A percentile compares a stretch with the other conserved stretches of the same genome.
Evolutionary conservation across 2,329 filamentous ascomycete species (phyloP).

Genomic region (Monosporascus ibericus): DNA sequence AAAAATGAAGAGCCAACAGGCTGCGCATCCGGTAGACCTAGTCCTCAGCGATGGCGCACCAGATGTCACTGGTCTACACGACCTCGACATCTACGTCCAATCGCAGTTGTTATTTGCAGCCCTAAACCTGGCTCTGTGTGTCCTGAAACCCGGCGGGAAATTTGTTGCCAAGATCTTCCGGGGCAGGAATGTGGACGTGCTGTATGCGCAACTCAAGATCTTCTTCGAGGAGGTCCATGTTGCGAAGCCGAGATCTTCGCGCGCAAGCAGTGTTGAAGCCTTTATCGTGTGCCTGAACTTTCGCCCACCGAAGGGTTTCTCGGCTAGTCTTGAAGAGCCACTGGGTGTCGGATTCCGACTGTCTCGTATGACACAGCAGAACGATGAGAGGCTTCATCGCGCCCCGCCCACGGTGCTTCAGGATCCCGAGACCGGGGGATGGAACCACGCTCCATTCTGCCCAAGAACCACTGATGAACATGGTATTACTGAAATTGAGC

Average conservation of each 20-base stretch:
- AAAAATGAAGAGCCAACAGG: slow-evolving; percentile 39
- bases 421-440: slow-evolving; percentile 37
- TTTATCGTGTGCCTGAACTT: slow-evolving; percentile 96
- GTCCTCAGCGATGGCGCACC: slow-evolving; percentile 94
- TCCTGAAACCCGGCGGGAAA: slow-evolving; percentile 85
- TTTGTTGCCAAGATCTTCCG: slow-evolving; percentile 99
- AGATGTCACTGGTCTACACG: slow-evolving; percentile 93
- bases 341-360: slow-evolving; percentile 58
- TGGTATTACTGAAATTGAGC: slow-evolving; percentile 40
- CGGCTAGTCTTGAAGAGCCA: slow-evolving; percentile 68
- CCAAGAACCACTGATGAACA: slow-evolving; percentile 18
- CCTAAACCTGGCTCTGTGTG: slow-evolving; percentile 86
- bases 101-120: slow-evolving; percentile 92
- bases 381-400: slow-evolving; percentile 33
- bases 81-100: slow-evolving; percentile 97
- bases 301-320: slow-evolving; percentile 68
- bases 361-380: slow-evolving; percentile 41
- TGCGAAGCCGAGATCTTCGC: slow-evolving; percentile 86
- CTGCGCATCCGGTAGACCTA: slow-evolving; percentile 78
- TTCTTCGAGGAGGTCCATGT: slow-evolving; percentile 86
- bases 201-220: slow-evolving; percentile 88
- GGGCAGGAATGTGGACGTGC: slow-evolving; percentile 87
- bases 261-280: slow-evolving; percentile 94
- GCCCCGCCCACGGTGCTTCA: slow-evolving; percentile 39
- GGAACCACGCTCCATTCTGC: slow-evolving; percentile 28